Conservation (phyloP, 768 basidiomycete species). For the Clitopilus passeckerianus region DNA sequence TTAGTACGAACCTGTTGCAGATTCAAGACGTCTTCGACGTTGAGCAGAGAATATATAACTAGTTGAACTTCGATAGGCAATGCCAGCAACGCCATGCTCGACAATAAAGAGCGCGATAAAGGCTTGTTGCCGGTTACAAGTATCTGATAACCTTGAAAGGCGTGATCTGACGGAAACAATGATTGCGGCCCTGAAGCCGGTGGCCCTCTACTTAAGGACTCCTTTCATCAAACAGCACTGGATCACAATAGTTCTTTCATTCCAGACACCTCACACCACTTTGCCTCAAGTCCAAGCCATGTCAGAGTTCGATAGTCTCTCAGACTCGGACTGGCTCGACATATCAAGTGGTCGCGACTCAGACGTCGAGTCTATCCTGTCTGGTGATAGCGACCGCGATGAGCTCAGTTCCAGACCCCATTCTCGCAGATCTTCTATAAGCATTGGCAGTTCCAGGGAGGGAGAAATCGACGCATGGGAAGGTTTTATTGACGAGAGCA, state of each 20-base stretch:
- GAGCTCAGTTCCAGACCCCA: conserved; percentile 45
- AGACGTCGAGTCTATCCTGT: conserved; percentile 63
- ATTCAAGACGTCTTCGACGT: conserved; percentile 36
- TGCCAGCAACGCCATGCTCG: conserved; percentile 18
- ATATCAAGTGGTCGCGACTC: conserved; percentile 66
- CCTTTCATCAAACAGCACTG: conserved; percentile 23
- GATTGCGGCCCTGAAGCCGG: conserved; percentile 11
- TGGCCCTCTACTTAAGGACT: conserved; percentile 17
- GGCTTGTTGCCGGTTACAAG: conserved; percentile 1
- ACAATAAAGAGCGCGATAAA: neutral
- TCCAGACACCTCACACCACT: conserved; percentile 33
- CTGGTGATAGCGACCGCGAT: conserved; percentile 60
- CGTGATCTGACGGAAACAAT: neutral
- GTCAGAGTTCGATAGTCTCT: conserved; percentile 62
- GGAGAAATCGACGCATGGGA: conserved; percentile 77
- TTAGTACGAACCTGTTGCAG: conserved; percentile 41
- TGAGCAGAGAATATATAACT: conserved; percentile 25
- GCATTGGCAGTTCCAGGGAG: conserved; percentile 62
- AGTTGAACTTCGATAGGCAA: conserved; percentile 43
- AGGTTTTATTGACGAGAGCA: conserved; percentile 62
- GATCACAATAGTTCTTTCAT: conserved; percentile 21
- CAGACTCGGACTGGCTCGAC: conserved; percentile 85
- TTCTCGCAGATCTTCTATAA: conserved; percentile 67
- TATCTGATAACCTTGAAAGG: conserved; percentile 11
- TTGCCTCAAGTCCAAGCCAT: neutral